Conservation (phyloP, 805 yeast genomes). For the Komagataella mondaviorum region DNA sequence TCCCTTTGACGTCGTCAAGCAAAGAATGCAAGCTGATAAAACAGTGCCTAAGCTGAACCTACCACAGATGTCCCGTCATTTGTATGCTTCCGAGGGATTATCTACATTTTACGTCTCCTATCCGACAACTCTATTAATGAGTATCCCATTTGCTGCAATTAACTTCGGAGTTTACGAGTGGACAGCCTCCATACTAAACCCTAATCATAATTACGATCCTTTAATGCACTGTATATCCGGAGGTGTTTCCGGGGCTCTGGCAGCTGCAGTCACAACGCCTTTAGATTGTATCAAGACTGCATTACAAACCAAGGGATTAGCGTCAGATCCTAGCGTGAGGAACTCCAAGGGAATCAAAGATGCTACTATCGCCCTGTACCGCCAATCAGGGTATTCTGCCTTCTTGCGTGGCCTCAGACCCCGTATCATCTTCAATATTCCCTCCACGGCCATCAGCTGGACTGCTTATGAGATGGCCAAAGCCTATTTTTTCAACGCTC, state of each 20-base stretch:
- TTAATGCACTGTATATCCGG: conserved; percentile 86
- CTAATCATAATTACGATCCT: conserved; percentile 71
- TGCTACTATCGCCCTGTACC: conserved; percentile 59
- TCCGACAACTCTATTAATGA: conserved; percentile 87
- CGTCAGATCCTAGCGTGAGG: conserved; percentile 31
- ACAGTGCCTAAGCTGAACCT: conserved; percentile 1
- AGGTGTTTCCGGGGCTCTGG: conserved; percentile 86
- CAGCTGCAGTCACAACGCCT: conserved; percentile 93
- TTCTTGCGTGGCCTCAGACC: conserved; percentile 83
- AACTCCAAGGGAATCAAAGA: conserved; percentile 50
- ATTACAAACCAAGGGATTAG: conserved; percentile 66
- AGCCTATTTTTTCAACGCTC: conserved; percentile 31
- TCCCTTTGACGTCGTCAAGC: conserved; percentile 92
- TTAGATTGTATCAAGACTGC: conserved; percentile 88
- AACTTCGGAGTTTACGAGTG: conserved; percentile 90
- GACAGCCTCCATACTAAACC: conserved; percentile 66
- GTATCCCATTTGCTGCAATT: conserved; percentile 88
- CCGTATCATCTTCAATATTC: conserved; percentile 83
- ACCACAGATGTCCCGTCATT: conserved; percentile 19
- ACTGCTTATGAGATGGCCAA: conserved; percentile 97
- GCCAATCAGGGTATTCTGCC: conserved; percentile 46
- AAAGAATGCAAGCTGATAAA: conserved; percentile 64
- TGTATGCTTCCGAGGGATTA: conserved; percentile 52
- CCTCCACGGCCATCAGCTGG: conserved; percentile 96
- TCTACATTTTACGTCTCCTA: conserved; percentile 83